phyloP scores from a whole-genome alignment of 78 protist genomes.

The Guillardia theta region DNA sequence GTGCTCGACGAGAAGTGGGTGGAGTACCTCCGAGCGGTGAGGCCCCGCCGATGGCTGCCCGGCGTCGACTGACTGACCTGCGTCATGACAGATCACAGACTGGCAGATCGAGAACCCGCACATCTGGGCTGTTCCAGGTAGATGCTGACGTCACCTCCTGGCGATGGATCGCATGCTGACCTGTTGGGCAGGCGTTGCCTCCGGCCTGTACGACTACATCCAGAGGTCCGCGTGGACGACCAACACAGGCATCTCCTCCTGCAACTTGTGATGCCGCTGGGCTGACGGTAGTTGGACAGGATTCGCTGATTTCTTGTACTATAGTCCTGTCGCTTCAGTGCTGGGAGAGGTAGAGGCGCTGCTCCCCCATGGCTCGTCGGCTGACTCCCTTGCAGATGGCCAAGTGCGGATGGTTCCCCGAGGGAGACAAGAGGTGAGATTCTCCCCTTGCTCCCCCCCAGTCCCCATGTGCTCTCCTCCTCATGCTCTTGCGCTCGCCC shows the following conservation, averaged over 20 bases:
- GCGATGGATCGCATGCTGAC: no score
- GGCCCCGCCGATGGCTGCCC: no score
- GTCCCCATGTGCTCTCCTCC: neutral
- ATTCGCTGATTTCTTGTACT: conserved; percentile 24
- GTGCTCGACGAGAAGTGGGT: neutral
- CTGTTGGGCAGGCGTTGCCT: conserved; percentile 55
- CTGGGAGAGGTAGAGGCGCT: neutral
- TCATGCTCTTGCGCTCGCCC: neutral
- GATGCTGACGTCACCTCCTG: no score
- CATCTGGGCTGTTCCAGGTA: conserved; percentile 45
- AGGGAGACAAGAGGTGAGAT: neutral
- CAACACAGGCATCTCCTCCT: no score
- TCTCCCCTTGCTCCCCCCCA: neutral
- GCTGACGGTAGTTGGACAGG: no score
- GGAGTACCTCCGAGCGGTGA: neutral
- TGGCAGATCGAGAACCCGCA: conserved; percentile 45
- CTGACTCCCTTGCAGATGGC: neutral
- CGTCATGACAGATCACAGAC: neutral
- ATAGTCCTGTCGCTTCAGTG: neutral
- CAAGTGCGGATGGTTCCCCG: conserved; percentile 25
- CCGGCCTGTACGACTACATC: conserved; percentile 54
- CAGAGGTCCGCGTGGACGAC: conserved; percentile 49
- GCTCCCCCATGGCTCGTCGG: neutral
- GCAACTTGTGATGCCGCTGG: no score
- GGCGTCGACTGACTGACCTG: no score